phyloP scores from a whole-genome alignment of 768 basidiomycete genomes.

The Collybia sordida region DNA sequence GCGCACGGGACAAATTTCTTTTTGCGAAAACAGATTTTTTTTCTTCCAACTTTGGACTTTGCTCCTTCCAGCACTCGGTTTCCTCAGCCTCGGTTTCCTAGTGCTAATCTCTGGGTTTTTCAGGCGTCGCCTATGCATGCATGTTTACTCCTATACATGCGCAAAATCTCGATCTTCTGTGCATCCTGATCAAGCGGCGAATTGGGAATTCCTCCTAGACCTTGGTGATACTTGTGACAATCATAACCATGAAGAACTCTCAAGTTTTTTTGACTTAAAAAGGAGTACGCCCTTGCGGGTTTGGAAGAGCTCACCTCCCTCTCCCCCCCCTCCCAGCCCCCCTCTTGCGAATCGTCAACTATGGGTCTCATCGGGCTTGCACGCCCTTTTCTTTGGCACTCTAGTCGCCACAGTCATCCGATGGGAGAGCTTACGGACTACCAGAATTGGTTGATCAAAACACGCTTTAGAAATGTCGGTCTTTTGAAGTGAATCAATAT shows the following conservation, averaged over 20 bases:
- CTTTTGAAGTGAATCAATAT: background rate
- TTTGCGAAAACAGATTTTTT: constrained; percentile 5
- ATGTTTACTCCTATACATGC: no score
- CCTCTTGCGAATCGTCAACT: background rate
- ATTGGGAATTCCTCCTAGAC: no score
- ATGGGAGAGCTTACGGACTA: constrained; percentile 20
- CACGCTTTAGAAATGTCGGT: constrained; percentile 26
- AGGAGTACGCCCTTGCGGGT: no score
- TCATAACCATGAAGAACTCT: no score
- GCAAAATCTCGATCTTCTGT: no score
- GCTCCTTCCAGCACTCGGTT: background rate
- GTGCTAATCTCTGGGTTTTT: no score
- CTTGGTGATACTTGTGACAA: no score
- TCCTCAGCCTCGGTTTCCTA: no score
- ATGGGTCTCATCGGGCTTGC: constrained; percentile 27
- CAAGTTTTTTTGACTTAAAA: no score
- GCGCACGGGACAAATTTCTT: background rate
- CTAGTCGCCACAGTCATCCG: constrained; percentile 20
- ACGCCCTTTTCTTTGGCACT: constrained; percentile 26
- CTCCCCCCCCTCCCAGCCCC: background rate
- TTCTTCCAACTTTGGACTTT: background rate
- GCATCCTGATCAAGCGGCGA: no score
- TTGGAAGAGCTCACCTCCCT: background rate
- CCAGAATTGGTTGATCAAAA: constrained; percentile 17
- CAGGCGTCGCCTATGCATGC: no score